Evolutionary conservation across 1,284 basidiomycete genomes (phyloP).

Genomic region (Puccinia triticina): DNA sequence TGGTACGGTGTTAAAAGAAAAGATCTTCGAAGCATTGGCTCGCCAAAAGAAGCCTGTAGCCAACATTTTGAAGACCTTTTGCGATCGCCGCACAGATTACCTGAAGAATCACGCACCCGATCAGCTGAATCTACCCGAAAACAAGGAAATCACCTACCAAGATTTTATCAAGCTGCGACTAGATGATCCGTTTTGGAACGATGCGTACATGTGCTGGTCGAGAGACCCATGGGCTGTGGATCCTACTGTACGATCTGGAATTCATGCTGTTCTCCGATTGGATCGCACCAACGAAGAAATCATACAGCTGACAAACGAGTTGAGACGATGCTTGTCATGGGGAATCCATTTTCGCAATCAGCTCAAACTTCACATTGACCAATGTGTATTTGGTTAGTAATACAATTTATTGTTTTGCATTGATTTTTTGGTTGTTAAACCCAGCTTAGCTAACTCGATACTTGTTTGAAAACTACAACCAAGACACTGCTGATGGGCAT

Average conservation of each 20-base stretch:
- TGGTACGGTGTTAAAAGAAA: too few relatives aligned
- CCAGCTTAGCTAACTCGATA: neutral
- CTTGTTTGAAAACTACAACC: too few relatives aligned
- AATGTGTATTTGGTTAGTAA: conserved; percentile 3
- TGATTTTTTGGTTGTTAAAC: neutral
- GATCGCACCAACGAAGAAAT: neutral
- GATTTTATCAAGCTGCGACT: neutral
- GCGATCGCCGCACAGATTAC: neutral
- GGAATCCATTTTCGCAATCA: neutral
- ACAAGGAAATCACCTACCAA: neutral
- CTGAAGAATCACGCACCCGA: neutral
- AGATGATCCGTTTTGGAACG: conserved; percentile 11
- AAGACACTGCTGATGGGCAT: neutral
- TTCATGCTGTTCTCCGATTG: neutral
- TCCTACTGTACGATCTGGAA: too few relatives aligned
- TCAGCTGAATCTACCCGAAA: neutral
- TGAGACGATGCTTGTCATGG: neutral
- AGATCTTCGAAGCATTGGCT: neutral
- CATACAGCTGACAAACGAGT: neutral
- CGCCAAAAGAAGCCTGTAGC: neutral
- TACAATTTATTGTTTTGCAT: too few relatives aligned
- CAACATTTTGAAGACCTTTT: neutral
- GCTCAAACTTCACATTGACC: neutral
- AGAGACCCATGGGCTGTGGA: conserved; percentile 18
- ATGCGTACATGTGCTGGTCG: neutral